Evolutionary conservation across 805 yeast genomes (phyloP).

Genomic region (Teunomyces lycoperdinae): DNA sequence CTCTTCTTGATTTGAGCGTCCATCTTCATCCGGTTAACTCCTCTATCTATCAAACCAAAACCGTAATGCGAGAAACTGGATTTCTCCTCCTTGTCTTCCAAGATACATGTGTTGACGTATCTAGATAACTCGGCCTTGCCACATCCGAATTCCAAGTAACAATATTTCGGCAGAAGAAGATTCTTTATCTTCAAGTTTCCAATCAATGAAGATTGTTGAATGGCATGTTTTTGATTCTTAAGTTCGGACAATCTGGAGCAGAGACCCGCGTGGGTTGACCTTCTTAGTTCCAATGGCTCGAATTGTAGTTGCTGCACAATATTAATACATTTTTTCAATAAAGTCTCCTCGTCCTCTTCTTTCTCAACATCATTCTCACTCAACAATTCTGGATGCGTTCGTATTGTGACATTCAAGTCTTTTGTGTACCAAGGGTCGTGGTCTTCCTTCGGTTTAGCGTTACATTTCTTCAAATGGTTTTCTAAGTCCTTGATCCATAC

Average conservation of each 20-base stretch:
- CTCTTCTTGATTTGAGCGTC: slow-evolving; percentile 68
- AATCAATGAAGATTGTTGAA: slow-evolving; percentile 78
- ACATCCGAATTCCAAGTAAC: slow-evolving; percentile 81
- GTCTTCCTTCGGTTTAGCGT: slow-evolving; percentile 35
- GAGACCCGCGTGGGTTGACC: slow-evolving; percentile 28
- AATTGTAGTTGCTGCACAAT: slow-evolving; percentile 12
- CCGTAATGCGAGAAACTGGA: slow-evolving; percentile 22
- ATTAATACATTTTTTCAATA: slow-evolving; percentile 17
- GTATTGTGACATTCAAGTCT: slow-evolving; percentile 43
- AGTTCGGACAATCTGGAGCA: slow-evolving; percentile 45
- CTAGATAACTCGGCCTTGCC: slow-evolving; percentile 85
- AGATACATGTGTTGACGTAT: slow-evolving; percentile 45
- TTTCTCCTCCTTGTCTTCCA: slow-evolving; percentile 16
- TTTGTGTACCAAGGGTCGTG: slow-evolving; percentile 50
- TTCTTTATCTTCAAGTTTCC: slow-evolving; percentile 53
- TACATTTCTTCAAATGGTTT: slow-evolving; percentile 62
- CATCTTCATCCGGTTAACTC: slow-evolving; percentile 72
- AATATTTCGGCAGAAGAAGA: slow-evolving; percentile 33
- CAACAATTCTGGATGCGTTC: slow-evolving; percentile 1
- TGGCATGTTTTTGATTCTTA: slow-evolving; percentile 67
- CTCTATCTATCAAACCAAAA: slow-evolving; percentile 71
- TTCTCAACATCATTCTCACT: slow-evolving; percentile 1
- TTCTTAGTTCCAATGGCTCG: slow-evolving; percentile 15
- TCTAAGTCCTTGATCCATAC: slow-evolving; percentile 60
- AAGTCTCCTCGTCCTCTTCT: slow-evolving; percentile 9